Percentiles rank a stretch among this genome's conserved stretches.
phyloP scores from a whole-genome alignment of 1,284 basidiomycete species.

The Ceratobasidium sp. region DNA sequence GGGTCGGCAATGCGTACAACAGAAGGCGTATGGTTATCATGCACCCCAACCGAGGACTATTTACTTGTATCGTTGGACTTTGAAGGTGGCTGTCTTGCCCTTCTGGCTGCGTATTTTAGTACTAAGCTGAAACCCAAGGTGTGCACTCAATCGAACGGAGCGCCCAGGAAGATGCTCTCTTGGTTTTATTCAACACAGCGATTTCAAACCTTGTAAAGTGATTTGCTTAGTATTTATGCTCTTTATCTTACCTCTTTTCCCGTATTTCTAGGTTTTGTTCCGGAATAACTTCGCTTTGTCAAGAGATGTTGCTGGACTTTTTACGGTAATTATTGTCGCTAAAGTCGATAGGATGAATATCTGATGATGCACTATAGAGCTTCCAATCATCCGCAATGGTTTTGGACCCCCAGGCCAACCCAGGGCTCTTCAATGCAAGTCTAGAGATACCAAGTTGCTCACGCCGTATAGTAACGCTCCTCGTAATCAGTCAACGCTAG shows the following conservation, averaged over 20 bases:
- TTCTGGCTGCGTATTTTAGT: not conserved
- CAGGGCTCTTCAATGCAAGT: conserved; percentile 61
- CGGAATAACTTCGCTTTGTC: conserved; percentile 47
- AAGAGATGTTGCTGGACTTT: conserved; percentile 63
- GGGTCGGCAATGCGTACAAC: conserved; percentile 74
- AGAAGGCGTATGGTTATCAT: conserved; percentile 58
- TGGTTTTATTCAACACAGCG: conserved; percentile 72
- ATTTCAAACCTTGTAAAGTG: conserved; percentile 63
- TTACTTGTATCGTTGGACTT: conserved; percentile 71
- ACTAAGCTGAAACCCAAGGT: conserved; percentile 53
- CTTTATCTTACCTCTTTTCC: not conserved
- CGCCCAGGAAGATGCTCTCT: conserved; percentile 69
- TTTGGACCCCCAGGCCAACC: conserved; percentile 67
- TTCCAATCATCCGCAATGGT: conserved; percentile 71
- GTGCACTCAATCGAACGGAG: conserved; percentile 72
- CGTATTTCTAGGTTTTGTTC: conserved; percentile 59
- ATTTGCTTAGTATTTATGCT: not conserved
- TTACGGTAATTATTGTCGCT: conserved; percentile 48
- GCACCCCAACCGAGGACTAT: conserved; percentile 64
- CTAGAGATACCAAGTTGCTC: conserved; percentile 53
- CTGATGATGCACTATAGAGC: conserved; percentile 57
- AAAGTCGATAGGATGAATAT: not conserved
- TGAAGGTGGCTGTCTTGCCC: conserved; percentile 58
- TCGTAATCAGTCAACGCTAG: conserved; percentile 58
- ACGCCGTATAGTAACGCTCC: not conserved